Base-by-base conservation (phyloP, 805 yeast species). In the Candida schatavii region DNA sequence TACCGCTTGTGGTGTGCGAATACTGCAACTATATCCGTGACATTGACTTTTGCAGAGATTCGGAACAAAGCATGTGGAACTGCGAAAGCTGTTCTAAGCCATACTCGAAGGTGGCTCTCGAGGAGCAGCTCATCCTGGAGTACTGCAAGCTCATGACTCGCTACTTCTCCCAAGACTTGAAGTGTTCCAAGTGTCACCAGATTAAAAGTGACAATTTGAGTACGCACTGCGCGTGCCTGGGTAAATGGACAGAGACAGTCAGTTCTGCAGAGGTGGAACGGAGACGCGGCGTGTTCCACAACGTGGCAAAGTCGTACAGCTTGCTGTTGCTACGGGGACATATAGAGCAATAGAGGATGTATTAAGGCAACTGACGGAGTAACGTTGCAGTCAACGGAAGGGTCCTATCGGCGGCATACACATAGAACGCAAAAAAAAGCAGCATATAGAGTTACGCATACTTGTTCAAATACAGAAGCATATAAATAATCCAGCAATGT, bases 191-290 rank as follows among this genome's bases (percentile, higher is more conserved):
- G 56, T 93, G 99, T 62, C 73, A 77, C 20, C 77, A 70, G 43
- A 68, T 88, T 43, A 79, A 80, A 52, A 80, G 77, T 27, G 83
- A 78, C 50, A 82, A 83, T 47, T 71, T 93, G 76, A 75, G 88
- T 25, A 70, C 70, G 23, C 80, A 80, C 58, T 95, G 99, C 62
- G 64, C 77, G 17, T 93, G 99, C 59, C 91, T 99, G 0, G 99
- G 99, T 6, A 58, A 64, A 13, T 89, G 96, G 96, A 68, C 61
- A 3, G 82, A 78, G 37, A 79, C 86, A 0, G 58, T 81, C 17
- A 56, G 69, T 4, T 65, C 67, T 37, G 62, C 56, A 4, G 75
- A 70, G 0, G 55, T 88, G 5, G 61, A 68, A 14, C 64, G 65
- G 39, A 69, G 70, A 39, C 52, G 82, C 3, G 59, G 56, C 5